Evolutionary conservation across 2,329 filamentous ascomycete genomes (phyloP).

Genomic region (Clonostachys chloroleuca): DNA sequence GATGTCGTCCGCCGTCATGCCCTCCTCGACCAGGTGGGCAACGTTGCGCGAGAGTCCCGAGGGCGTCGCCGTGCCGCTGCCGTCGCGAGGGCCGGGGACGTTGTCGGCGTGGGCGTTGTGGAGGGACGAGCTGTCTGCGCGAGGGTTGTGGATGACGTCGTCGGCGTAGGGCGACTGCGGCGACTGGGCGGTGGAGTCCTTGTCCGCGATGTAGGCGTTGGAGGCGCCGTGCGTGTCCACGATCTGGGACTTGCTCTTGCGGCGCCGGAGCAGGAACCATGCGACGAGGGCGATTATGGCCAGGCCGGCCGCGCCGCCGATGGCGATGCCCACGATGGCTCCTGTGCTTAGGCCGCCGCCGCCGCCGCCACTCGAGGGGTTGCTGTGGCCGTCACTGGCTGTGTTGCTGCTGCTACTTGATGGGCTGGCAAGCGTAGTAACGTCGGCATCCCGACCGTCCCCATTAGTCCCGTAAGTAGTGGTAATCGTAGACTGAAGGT

Average conservation of each 20-base stretch:
- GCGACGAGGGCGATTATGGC: slow-evolving; percentile 28
- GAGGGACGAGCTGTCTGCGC: not conserved
- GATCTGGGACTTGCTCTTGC: slow-evolving; percentile 16
- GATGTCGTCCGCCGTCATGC: slow-evolving; percentile 55
- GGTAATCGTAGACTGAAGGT: too few relatives aligned
- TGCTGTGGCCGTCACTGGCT: slow-evolving; percentile 1
- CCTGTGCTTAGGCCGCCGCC: slow-evolving; percentile 27
- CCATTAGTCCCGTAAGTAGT: too few relatives aligned
- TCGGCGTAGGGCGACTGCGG: slow-evolving; percentile 39
- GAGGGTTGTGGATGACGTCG: slow-evolving; percentile 18
- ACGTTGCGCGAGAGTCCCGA: slow-evolving; percentile 21
- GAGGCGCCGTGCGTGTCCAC: slow-evolving; percentile 1
- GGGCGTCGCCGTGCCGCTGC: slow-evolving; percentile 3
- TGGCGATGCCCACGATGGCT: slow-evolving; percentile 41
- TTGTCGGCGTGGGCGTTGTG: not conserved
- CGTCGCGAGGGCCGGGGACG: not conserved
- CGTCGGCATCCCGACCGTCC: not conserved
- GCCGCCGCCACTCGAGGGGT: slow-evolving; percentile 3
- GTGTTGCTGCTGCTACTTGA: not conserved
- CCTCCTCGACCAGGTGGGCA: slow-evolving; percentile 53
- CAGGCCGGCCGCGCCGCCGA: slow-evolving; percentile 29
- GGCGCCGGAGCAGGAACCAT: slow-evolving; percentile 39
- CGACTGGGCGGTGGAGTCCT: slow-evolving; percentile 29
- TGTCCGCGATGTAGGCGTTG: slow-evolving; percentile 39
- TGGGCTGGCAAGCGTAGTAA: not conserved